Conservation (phyloP, 140 eudicot genomes). For the Bidens hawaiensis region DNA sequence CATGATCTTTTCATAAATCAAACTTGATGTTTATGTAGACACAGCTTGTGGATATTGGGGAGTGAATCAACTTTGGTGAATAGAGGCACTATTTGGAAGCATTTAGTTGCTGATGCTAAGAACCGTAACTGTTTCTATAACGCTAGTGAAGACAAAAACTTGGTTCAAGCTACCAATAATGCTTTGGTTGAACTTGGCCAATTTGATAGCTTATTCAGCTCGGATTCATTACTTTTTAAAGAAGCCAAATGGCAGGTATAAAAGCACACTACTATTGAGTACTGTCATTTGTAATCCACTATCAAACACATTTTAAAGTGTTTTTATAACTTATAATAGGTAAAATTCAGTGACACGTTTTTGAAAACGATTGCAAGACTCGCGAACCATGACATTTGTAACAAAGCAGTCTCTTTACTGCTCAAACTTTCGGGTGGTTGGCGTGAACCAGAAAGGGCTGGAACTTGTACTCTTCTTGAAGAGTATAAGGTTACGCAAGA, state of each 20-base stretch:
- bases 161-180: slow-evolving; percentile 32
- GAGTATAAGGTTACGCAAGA: slow-evolving; percentile 25
- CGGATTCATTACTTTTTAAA: slow-evolving; percentile 30
- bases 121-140: slow-evolving; percentile 45
- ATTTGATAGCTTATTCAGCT: slow-evolving; percentile 21
- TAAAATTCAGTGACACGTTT: slow-evolving; percentile 40
- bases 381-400: slow-evolving; percentile 14
- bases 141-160: slow-evolving; percentile 42
- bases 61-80: slow-evolving; percentile 45
- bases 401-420: slow-evolving; percentile 27
- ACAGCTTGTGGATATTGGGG: slow-evolving; percentile 81
- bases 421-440: slow-evolving; percentile 34
- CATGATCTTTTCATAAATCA: not conserved
- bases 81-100: slow-evolving; percentile 67
- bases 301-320: not conserved
- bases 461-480: slow-evolving; percentile 33
- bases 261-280: not conserved
- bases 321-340: slow-evolving; percentile 22
- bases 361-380: slow-evolving; percentile 28
- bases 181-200: slow-evolving; percentile 38
- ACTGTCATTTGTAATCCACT: not conserved
- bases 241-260: slow-evolving; percentile 60
- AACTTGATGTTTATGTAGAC: slow-evolving; percentile 25
- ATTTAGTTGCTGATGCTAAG: slow-evolving; percentile 53
- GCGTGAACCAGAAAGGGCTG: slow-evolving; percentile 22